Percentiles rank a stretch among this genome's conserved stretches.
Evolutionary conservation across 2,329 filamentous ascomycete species (phyloP).

Genomic region (Zymoseptoria pseudotritici): DNA sequence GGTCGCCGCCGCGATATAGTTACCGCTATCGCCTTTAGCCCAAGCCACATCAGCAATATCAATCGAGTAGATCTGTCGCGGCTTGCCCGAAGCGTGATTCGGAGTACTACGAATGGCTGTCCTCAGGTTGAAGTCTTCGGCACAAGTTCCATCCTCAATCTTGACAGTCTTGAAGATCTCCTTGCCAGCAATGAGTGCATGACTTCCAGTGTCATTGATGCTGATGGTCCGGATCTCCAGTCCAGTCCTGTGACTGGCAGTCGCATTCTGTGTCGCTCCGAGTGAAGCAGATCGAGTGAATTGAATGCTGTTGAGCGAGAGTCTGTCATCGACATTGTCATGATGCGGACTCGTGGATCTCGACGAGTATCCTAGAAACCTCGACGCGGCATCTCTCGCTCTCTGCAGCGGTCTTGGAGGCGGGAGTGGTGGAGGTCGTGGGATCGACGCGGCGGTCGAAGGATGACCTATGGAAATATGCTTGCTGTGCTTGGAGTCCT

Average conservation of each 20-base stretch:
- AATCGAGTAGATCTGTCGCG: conserved; percentile 42
- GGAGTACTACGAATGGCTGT: conserved; percentile 53
- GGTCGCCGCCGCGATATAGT: conserved; percentile 56
- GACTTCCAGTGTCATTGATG: conserved; percentile 55
- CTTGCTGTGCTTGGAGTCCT: conserved; percentile 1
- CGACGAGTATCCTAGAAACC: conserved; percentile 25
- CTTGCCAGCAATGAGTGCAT: conserved; percentile 57
- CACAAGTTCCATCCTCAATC: conserved; percentile 48
- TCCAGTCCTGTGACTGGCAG: conserved; percentile 55
- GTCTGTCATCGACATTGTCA: conserved; percentile 15
- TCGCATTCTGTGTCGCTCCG: conserved; percentile 40
- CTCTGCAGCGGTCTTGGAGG: conserved; percentile 3
- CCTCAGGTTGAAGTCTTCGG: conserved; percentile 58
- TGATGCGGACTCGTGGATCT: conserved; percentile 20
- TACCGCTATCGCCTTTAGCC: conserved; percentile 55
- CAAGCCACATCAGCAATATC: conserved; percentile 61
- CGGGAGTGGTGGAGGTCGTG: neutral
- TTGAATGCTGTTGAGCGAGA: conserved; percentile 13
- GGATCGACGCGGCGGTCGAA: neutral
- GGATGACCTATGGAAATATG: neutral
- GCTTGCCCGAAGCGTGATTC: conserved; percentile 42
- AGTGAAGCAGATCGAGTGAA: conserved; percentile 21
- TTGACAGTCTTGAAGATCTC: conserved; percentile 60
- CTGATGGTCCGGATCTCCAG: conserved; percentile 57
- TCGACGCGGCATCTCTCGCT: conserved; percentile 26